Percentiles rank a stretch among this genome's conserved stretches.
These are phyloP conservation scores for Prunus yedoensis DNA, from an alignment of 331 rosid species.

Conservation along the genomic window DNA sequence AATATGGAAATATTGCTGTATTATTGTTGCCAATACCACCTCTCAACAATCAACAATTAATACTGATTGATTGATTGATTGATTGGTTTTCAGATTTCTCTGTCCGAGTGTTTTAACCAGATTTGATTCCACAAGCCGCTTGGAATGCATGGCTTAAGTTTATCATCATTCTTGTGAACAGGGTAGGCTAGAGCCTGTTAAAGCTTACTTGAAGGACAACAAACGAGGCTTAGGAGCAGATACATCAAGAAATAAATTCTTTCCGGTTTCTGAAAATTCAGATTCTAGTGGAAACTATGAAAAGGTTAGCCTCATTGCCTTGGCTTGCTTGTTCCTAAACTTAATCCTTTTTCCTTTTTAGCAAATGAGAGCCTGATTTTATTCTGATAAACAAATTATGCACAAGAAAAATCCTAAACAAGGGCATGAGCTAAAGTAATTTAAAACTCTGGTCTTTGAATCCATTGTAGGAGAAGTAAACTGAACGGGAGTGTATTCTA, in stretches of 20 bases:
- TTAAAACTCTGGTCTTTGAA: neutral
- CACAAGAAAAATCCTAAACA: neutral
- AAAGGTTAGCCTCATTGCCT: neutral
- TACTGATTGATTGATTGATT: neutral
- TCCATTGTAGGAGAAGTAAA: neutral
- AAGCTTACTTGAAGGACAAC: constrained; percentile 13
- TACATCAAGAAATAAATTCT: neutral
- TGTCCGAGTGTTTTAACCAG: neutral
- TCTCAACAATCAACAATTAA: neutral
- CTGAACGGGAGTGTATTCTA: neutral
- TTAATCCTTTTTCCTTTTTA: neutral
- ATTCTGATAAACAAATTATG: neutral
- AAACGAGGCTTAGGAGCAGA: constrained; percentile 13
- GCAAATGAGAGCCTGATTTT: neutral
- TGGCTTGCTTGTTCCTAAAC: neutral
- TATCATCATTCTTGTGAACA: neutral
- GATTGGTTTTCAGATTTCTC: neutral
- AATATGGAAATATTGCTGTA: neutral
- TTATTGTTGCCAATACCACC: neutral
- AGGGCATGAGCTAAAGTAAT: neutral
- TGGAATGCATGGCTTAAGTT: neutral
- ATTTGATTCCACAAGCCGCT: neutral
- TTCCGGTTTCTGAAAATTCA: constrained; percentile 5
- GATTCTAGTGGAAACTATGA: neutral
- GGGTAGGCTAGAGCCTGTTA: constrained; percentile 10